A percentile compares a stretch with the other conserved stretches of the same genome.
Evolutionary conservation across 441 rosid species (phyloP).

Genomic region (Capsella rubella): DNA sequence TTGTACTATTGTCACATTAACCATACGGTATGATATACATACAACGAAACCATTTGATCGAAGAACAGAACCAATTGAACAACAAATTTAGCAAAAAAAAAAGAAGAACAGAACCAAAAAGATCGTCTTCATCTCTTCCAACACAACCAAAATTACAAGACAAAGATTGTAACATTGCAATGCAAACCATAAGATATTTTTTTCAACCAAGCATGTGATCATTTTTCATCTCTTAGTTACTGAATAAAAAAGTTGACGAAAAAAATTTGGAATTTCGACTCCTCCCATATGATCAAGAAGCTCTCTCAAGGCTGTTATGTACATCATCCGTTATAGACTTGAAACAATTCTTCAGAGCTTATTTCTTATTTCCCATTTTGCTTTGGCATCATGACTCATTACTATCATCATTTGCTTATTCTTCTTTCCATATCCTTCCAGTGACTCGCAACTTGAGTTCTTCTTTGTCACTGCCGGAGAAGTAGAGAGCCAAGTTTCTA

Average conservation of each 20-base stretch:
- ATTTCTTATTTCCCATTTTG: slow-evolving; percentile 3
- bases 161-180: slow-evolving; percentile 20
- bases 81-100: no score
- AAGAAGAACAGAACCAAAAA: slow-evolving; percentile 15
- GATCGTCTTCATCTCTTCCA: neutral
- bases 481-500: slow-evolving; percentile 78
- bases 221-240: neutral
- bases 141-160: slow-evolving; percentile 34
- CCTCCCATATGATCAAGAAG: slow-evolving; percentile 14
- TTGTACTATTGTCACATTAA: neutral
- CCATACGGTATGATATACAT: neutral
- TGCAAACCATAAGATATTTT: slow-evolving; percentile 13
- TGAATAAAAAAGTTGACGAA: slow-evolving; percentile 24
- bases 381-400: neutral
- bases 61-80: slow-evolving; percentile 22
- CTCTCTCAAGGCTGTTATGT: slow-evolving; percentile 39
- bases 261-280: neutral
- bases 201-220: slow-evolving; percentile 11
- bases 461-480: slow-evolving; percentile 73
- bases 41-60: neutral
- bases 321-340: slow-evolving; percentile 31
- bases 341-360: slow-evolving; percentile 16
- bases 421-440: slow-evolving; percentile 84
- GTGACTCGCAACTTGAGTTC: slow-evolving; percentile 81
- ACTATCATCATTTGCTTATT: slow-evolving; percentile 13